These are phyloP conservation scores for Vachellia pachyceras DNA, from an alignment of 306 rosid genomes.

Conservation along the genomic window DNA sequence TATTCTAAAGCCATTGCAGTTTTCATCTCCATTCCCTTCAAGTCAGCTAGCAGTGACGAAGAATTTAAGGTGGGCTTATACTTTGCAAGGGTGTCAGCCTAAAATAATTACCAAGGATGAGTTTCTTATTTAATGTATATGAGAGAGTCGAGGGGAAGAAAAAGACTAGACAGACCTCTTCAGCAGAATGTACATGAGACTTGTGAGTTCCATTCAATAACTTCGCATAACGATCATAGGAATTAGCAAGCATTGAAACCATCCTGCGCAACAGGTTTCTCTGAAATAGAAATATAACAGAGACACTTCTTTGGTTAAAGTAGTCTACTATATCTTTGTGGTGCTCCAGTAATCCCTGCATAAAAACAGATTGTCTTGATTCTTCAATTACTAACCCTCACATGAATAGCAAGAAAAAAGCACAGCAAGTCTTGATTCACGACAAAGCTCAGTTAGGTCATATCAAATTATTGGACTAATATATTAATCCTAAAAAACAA, in stretches of 20 bases:
- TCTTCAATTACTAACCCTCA: slow-evolving; percentile 23
- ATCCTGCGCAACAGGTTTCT: slow-evolving; percentile 77
- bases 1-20: slow-evolving; percentile 64
- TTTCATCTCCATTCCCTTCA: slow-evolving; percentile 70
- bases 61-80: slow-evolving; percentile 81
- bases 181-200: slow-evolving; percentile 84
- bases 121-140: slow-evolving; percentile 24
- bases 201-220: slow-evolving; percentile 94
- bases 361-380: slow-evolving; percentile 34
- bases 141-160: not conserved
- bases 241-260: slow-evolving; percentile 88
- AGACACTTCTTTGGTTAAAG: slow-evolving; percentile 74
- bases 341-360: slow-evolving; percentile 88
- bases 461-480: not conserved
- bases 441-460: not conserved
- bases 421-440: slow-evolving; percentile 5
- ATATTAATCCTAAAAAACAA: not conserved
- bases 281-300: slow-evolving; percentile 83
- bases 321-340: slow-evolving; percentile 77
- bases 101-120: slow-evolving; percentile 35
- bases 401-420: not conserved
- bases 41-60: slow-evolving; percentile 58
- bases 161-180: slow-evolving; percentile 67
- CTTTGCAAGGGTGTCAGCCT: slow-evolving; percentile 84
- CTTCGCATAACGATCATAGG: slow-evolving; percentile 90